Base-by-base conservation (phyloP, 2,329 filamentous ascomycete species). In the Tolypocladium guangdongense region DNA sequence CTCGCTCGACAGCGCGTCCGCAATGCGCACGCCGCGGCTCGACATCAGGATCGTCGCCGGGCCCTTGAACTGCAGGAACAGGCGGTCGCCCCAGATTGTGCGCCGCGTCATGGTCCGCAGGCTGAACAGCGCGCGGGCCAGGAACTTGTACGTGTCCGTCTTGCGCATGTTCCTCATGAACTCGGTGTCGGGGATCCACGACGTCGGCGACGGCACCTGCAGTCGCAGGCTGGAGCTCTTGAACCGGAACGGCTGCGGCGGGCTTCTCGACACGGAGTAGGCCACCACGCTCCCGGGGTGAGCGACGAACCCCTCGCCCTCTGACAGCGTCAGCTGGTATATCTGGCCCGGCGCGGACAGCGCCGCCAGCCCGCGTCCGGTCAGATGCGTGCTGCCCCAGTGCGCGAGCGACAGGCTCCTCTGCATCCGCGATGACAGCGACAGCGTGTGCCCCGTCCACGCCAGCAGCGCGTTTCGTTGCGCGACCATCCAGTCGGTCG, bases 241-340 rank as follows among this genome's bases (percentile, higher is more conserved):
- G 70, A 99, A 88, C 43, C 92, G 84, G 74, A 95, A 96, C 5
- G 92, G 90, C 39, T 83, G 76, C 7, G 93, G 93, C 8, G 83
- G 80, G 52, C 83, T 80, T 54, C 83, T 80, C 51, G 82, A 84
- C 49, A 93, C 79, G 4, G 87, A 86, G 72, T 99, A 99, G 24
- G 93, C 93, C 16, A 97, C 83, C 4, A 99, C 84, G 66, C 96
- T 90, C 60, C 87, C 87, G 5, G 93, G 92, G 67, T 97, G 91
- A 3, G 88, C 89, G 52, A 95, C 84, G 61, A 96, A 92, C 68
- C 93, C 87, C 67, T 99, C 93, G 20, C 88, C 90, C 30, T 86
- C 82, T 55, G 82, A 84, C 51, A 99, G 73, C 2, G 83, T 84
- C 36, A 99, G 77, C 61, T 93, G 86, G 68, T 96, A 96, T 56